Base-by-base conservation (phyloP, 495 filamentous ascomycete species). In the Tuber microsphaerosporum region DNA sequence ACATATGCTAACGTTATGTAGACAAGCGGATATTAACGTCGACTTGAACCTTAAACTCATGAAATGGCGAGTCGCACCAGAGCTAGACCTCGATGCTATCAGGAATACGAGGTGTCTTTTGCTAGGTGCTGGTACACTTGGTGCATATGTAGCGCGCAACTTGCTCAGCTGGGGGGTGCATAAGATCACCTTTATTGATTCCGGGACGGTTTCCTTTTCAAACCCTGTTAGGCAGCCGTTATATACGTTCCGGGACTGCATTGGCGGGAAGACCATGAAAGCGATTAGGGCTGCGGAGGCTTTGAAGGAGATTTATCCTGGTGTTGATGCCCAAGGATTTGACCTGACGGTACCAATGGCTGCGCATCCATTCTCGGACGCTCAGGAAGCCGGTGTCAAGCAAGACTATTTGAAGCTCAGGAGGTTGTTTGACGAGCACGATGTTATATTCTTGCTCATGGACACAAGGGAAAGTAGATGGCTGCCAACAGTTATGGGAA, bases 401-500 rank as follows among this genome's bases (percentile, higher is more conserved):
- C 84, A 84, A 0, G 92, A 97, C 56, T 99, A 93, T 79, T 89
- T 92, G 74, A 88, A 87, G 51, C 86, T 99, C 8, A 87, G 91
- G 75, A 84, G 87, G 69, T 84, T 99, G 8, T 90, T 99, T 74
- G 89, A 97, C 77, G 88, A 91, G 20, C 95, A 99, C 81, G 95
- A 99, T 84, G 94, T 88, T 41, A 90, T 98, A 31, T 98, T 99
- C 83, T 87, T 99, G 46, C 87, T 99, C 7, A 97, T 97, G 94
- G 95, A 99, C 78, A 97, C 93, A 10, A 88, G 95, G 74, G 95
- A 99, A 84, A 94, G 92, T 69, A 87, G 95, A 76, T 99, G 95
- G 95, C 84, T 99, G 71, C 95, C 95, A n/a, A 98, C 94, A 0
- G 89, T 99, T 14, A 97, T 99, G 92, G 95, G 92, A 12, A 98